These are phyloP conservation scores for Trichoderma asperellum DNA, from an alignment of 2,329 filamentous ascomycete genomes.

Conservation along the genomic window DNA sequence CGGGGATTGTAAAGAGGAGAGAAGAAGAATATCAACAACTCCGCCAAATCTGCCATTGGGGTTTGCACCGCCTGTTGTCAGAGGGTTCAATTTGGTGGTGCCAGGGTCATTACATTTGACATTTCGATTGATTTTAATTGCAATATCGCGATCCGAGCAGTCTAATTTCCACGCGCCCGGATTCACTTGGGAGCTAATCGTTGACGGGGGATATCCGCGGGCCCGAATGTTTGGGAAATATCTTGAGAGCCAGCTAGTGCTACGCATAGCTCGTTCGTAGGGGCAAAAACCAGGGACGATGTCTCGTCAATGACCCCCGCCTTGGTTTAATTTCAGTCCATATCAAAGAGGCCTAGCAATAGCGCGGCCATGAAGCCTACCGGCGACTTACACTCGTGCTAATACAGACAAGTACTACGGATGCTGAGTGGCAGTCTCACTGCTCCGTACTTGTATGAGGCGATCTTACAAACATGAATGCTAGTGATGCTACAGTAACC, in stretches of 20 bases:
- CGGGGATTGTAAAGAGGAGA: background rate
- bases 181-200: conserved; percentile 22
- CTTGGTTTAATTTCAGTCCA: background rate
- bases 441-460: background rate
- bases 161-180: conserved; percentile 28
- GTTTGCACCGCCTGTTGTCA: background rate
- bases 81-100: background rate
- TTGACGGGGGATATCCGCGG: conserved; percentile 24
- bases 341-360: background rate
- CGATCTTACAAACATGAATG: background rate
- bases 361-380: background rate
- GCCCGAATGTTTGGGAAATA: conserved; percentile 21
- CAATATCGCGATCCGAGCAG: conserved; percentile 23
- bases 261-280: background rate
- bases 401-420: background rate
- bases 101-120: conserved; percentile 7
- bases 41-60: background rate
- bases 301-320: background rate
- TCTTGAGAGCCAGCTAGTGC: conserved; percentile 16
- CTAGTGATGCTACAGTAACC: conserved; percentile 1
- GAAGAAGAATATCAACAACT: background rate
- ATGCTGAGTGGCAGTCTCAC: background rate
- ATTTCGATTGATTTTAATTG: conserved; percentile 13
- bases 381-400: background rate
- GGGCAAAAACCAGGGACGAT: background rate